A percentile compares a stretch with the other conserved stretches of the same genome.
phyloP scores from a whole-genome alignment of 1,284 basidiomycete species.

The Prillingera fragicola region DNA sequence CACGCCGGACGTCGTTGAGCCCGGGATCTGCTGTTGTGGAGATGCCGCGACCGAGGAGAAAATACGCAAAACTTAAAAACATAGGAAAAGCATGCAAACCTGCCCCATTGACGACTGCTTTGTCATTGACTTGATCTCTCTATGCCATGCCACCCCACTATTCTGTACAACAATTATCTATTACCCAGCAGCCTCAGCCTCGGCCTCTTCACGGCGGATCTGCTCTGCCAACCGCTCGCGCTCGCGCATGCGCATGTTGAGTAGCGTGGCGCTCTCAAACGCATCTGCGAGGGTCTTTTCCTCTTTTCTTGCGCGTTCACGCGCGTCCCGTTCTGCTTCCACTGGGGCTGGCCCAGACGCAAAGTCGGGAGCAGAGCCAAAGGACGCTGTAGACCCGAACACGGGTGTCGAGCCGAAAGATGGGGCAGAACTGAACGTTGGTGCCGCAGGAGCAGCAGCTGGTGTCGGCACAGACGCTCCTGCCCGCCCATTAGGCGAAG shows the following conservation, averaged over 20 bases:
- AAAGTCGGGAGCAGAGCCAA: slow-evolving; percentile 26
- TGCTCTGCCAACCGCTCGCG: slow-evolving; percentile 61
- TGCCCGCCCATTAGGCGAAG: not conserved
- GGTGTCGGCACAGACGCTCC: slow-evolving; percentile 2
- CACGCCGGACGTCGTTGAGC: not conserved
- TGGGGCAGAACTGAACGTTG: not conserved
- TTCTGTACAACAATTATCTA: not conserved
- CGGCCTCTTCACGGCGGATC: slow-evolving; percentile 50
- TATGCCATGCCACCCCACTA: not conserved
- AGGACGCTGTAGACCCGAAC: slow-evolving; percentile 23
- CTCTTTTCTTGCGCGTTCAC: slow-evolving; percentile 24
- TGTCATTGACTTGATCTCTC: not conserved
- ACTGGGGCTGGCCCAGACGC: slow-evolving; percentile 1
- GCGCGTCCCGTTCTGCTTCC: slow-evolving; percentile 17
- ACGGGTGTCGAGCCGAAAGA: slow-evolving; percentile 14
- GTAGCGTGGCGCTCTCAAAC: slow-evolving; percentile 72
- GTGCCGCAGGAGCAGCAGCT: slow-evolving; percentile 5
- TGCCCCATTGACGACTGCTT: not conserved
- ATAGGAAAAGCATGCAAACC: slow-evolving; percentile 8
- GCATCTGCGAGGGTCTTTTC: slow-evolving; percentile 50
- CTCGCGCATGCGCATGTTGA: slow-evolving; percentile 67
- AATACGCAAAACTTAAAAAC: slow-evolving; percentile 7
- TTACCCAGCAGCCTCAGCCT: slow-evolving; percentile 12
- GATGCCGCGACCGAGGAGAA: not conserved
- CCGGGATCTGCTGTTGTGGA: too few relatives aligned